Evolutionary conservation across 2,329 filamentous ascomycete genomes (phyloP).

Genomic region (Stagonosporopsis tanaceti): DNA sequence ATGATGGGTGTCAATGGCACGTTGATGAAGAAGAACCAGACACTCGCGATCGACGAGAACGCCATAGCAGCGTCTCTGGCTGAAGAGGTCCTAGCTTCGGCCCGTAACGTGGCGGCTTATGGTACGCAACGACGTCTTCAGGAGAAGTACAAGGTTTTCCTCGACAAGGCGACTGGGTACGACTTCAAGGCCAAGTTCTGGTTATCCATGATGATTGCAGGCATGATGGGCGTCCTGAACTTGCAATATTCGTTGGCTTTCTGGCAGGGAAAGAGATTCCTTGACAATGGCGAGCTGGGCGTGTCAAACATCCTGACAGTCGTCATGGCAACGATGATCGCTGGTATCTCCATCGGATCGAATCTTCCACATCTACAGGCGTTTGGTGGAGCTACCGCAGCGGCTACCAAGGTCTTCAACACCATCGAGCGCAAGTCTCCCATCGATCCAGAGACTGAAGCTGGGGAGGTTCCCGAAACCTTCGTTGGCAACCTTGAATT

Average conservation of each 20-base stretch:
- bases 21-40: constrained; percentile 82
- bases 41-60: constrained; percentile 75
- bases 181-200: constrained; percentile 78
- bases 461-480: constrained; percentile 75
- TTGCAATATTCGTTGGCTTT: constrained; percentile 66
- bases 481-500: constrained; percentile 83
- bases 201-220: constrained; percentile 79
- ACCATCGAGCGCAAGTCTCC: constrained; percentile 91
- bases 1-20: constrained; percentile 77
- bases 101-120: constrained; percentile 91
- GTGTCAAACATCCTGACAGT: constrained; percentile 82
- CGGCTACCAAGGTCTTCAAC: constrained; percentile 89
- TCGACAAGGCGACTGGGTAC: constrained; percentile 75
- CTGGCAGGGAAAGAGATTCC: constrained; percentile 63
- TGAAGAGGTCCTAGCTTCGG: constrained; percentile 92
- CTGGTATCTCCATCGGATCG: constrained; percentile 85
- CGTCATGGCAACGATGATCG: constrained; percentile 89
- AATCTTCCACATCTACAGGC: constrained; percentile 78
- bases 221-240: constrained; percentile 84
- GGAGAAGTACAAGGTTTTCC: constrained; percentile 79
- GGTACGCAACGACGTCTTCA: constrained; percentile 93
- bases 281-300: constrained; percentile 63
- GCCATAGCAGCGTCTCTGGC: constrained; percentile 86
- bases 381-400: constrained; percentile 82
- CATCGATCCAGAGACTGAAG: constrained; percentile 75